Conservation (phyloP, 352 stramenopile species). For the Vaucheria bursata region DNA sequence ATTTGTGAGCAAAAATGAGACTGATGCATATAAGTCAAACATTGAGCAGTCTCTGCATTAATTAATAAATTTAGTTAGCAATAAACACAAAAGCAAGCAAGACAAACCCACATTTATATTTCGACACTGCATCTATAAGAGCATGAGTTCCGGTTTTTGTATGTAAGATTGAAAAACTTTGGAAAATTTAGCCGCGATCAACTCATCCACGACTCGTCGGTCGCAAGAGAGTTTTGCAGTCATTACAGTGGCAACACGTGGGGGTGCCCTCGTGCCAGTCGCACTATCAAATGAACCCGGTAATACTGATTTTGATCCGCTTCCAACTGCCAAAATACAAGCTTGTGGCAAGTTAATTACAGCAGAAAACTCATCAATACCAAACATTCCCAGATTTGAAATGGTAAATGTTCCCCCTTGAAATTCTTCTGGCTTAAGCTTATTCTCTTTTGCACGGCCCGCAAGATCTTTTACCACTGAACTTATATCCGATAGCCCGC, state of each 20-base stretch:
- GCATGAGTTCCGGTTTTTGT: constrained; percentile 79
- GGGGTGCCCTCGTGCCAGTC: constrained; percentile 57
- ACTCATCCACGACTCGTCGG: constrained; percentile 91
- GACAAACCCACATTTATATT: too few relatives aligned
- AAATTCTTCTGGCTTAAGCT: constrained; percentile 98
- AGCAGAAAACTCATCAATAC: constrained; percentile 92
- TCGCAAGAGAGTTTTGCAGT: constrained; percentile 91
- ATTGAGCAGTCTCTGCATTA: too few relatives aligned
- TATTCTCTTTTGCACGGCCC: constrained; percentile 80
- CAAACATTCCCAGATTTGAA: constrained; percentile 97
- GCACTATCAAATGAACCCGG: constrained; percentile 45
- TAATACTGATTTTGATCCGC: constrained; percentile 72
- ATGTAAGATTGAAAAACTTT: constrained; percentile 92
- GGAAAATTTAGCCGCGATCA: constrained; percentile 87
- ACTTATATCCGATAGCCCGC: constrained; percentile 85
- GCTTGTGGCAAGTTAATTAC: constrained; percentile 97
- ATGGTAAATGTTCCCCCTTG: constrained; percentile 98
- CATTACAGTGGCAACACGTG: constrained; percentile 78
- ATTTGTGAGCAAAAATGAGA: too few relatives aligned
- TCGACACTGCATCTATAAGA: constrained; percentile 60
- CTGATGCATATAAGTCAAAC: too few relatives aligned
- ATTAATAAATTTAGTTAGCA: too few relatives aligned
- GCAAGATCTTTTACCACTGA: constrained; percentile 92
- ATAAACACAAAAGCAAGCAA: too few relatives aligned
- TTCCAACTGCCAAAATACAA: constrained; percentile 94